These are phyloP conservation scores for Lycium barbarum DNA, from an alignment of 257 asterid species.

Conservation along the genomic window DNA sequence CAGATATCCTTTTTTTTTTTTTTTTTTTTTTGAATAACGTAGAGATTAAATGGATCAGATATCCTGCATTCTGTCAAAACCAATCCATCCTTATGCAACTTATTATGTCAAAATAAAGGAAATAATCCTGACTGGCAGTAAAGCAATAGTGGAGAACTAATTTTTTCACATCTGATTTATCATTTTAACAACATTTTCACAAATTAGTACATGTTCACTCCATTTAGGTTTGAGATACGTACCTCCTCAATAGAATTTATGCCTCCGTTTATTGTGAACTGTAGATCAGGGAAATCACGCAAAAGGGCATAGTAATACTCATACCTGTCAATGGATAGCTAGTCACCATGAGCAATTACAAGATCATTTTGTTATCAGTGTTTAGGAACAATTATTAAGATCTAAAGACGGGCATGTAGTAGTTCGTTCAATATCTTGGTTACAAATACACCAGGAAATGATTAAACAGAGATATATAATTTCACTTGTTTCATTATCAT, in stretches of 20 bases:
- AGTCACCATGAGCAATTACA: slow-evolving; percentile 13
- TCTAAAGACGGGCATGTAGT: slow-evolving; percentile 7
- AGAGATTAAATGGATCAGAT: background rate
- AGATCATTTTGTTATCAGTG: background rate
- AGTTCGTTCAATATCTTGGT: slow-evolving; percentile 22
- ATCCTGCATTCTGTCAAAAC: slow-evolving; percentile 19
- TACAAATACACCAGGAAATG: slow-evolving; percentile 25
- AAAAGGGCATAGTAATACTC: slow-evolving; percentile 93
- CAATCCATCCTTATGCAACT: background rate
- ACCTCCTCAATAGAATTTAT: slow-evolving; percentile 88
- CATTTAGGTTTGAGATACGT: slow-evolving; percentile 31
- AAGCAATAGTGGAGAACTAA: background rate
- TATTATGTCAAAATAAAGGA: background rate
- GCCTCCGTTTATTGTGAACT: slow-evolving; percentile 94
- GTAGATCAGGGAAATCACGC: slow-evolving; percentile 96
- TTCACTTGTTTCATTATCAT: background rate
- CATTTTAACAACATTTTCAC: slow-evolving; percentile 20
- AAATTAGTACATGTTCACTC: slow-evolving; percentile 15
- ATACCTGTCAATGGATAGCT: slow-evolving; percentile 54
- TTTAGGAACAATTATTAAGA: background rate
- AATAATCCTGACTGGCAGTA: background rate
- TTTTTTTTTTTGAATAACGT: no score
- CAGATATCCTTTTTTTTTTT: no score
- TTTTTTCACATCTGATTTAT: background rate
- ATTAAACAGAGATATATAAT: background rate